Base-by-base conservation (phyloP, 805 yeast species). In the Wickerhamomyces strasburgensis region DNA sequence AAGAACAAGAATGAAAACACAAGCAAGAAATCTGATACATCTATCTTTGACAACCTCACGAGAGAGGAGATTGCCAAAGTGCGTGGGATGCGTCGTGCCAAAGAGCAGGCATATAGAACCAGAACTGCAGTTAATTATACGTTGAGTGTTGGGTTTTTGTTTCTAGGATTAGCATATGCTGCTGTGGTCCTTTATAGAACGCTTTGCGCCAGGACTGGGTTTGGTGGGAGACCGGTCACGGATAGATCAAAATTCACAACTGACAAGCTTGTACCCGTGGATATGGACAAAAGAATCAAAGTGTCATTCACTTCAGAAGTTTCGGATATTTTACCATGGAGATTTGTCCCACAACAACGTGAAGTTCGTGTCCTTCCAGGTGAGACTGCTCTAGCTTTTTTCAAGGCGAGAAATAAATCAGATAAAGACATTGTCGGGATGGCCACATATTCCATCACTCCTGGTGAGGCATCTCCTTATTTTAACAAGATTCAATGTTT, bases 401-500 rank as follows among this genome's bases (percentile, higher is more conserved):
- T 87, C 66, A 84, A 80, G 59, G 98, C 98, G 17, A 84, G 80
- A 60, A 93, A 93, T 56, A 67, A 67, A 42, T 77, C 95, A 30
- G 80, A 81, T 42, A 84, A 84, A 51, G 98, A 93, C 57, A 85
- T 93, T 30, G 86, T 93, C 36, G 98, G 98, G 6, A 93, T 93
- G 95, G 98, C 98, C 3, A 93, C 98, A 0, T 93, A 93, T 60
- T 83, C 95, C 5, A 96, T 93, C 33, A 78, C 95, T 0, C 98
- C 98, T 0, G 97, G 93, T 48, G 90, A 86, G 51, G 95, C 93
- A 6, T 95, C 98, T 0, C 96, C 87, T 5, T 93, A 90, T 62
- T 93, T 93, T 67, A 87, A 87, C 66, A 93, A 93, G 62, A 93
- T 93, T 54, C 98, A 93, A 61, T 93, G 98, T 61, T 93, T 93